A percentile compares a stretch with the other conserved stretches of the same genome.
Conservation (phyloP, 2,329 filamentous ascomycete genomes). For the Fusarium torulosum region DNA sequence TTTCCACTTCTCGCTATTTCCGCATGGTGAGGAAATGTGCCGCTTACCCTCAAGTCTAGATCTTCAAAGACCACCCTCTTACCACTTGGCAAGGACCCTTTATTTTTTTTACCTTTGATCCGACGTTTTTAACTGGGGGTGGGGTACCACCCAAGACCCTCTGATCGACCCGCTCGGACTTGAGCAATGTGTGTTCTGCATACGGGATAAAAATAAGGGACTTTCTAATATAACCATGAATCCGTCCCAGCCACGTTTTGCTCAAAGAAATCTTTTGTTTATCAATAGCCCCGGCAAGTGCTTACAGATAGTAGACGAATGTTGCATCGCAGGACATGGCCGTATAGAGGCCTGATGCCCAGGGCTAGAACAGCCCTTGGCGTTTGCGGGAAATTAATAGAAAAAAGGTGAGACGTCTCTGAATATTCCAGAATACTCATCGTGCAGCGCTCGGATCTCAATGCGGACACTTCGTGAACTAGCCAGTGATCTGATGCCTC, state of each 20-base stretch:
- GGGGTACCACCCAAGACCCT: neutral
- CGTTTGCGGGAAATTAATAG: conserved; percentile 25
- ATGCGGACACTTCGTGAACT: conserved; percentile 9
- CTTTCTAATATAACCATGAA: neutral
- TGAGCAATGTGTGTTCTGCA: conserved; percentile 20
- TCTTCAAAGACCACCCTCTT: conserved; percentile 29
- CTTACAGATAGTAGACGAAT: conserved; percentile 5
- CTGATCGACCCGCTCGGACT: conserved; percentile 31
- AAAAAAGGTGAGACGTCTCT: conserved; percentile 12
- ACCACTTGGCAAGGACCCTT: conserved; percentile 35
- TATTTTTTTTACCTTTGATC: conserved; percentile 7
- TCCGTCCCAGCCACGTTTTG: conserved; percentile 3
- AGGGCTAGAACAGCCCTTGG: conserved; percentile 10
- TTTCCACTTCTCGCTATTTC: conserved; percentile 10
- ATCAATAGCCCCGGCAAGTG: neutral
- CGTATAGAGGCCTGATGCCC: neutral
- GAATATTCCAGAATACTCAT: conserved; percentile 35
- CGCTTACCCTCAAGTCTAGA: conserved; percentile 32
- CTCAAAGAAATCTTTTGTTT: neutral
- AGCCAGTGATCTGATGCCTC: conserved; percentile 6
- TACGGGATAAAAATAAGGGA: conserved; percentile 4
- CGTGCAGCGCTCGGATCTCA: conserved; percentile 24
- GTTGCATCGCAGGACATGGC: conserved; percentile 17
- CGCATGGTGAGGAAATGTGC: conserved; percentile 15
- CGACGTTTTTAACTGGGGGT: conserved; percentile 15